These are phyloP conservation scores for Coemansia nantahalensis DNA, from an alignment of 192 early-diverging fungal genomes.

Conservation along the genomic window DNA sequence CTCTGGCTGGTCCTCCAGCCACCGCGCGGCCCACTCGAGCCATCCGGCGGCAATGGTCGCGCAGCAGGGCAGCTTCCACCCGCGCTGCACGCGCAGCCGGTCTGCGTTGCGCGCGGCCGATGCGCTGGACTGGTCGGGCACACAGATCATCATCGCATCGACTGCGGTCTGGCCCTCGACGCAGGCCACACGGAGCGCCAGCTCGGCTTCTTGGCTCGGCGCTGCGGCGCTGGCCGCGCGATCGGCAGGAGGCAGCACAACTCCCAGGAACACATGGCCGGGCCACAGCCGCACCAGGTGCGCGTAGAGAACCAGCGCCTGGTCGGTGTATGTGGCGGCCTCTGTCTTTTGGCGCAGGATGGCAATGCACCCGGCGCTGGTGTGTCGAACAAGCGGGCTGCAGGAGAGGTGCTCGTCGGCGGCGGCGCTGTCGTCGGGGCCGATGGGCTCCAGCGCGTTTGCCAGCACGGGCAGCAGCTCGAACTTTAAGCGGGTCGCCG, in stretches of 20 bases:
- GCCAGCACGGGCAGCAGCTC: slow-evolving; percentile 29
- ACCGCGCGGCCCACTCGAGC: slow-evolving; percentile 37
- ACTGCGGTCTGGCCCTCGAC: slow-evolving; percentile 38
- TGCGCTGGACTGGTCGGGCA: not conserved
- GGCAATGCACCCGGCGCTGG: slow-evolving; percentile 25
- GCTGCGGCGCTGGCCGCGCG: not conserved
- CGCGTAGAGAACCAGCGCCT: slow-evolving; percentile 40
- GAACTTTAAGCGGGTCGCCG: slow-evolving; percentile 14
- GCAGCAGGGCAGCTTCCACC: slow-evolving; percentile 47
- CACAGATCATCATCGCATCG: slow-evolving; percentile 45
- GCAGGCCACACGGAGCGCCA: slow-evolving; percentile 32
- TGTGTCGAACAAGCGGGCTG: slow-evolving; percentile 3
- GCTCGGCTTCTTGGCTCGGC: slow-evolving; percentile 12
- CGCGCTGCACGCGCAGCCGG: slow-evolving; percentile 9
- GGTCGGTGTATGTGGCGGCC: slow-evolving; percentile 22
- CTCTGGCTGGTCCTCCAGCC: slow-evolving; percentile 33
- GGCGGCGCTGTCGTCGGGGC: slow-evolving; percentile 4
- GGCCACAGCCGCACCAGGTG: slow-evolving; percentile 45
- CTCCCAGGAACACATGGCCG: slow-evolving; percentile 8
- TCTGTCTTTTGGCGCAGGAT: slow-evolving; percentile 34
- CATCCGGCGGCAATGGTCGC: slow-evolving; percentile 35
- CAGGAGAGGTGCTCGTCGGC: not conserved
- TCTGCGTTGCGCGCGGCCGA: slow-evolving; percentile 2
- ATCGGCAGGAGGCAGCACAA: not conserved
- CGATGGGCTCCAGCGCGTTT: slow-evolving; percentile 32